Conservation (phyloP, 2,329 filamentous ascomycete genomes). For the Penicillium sp. region DNA sequence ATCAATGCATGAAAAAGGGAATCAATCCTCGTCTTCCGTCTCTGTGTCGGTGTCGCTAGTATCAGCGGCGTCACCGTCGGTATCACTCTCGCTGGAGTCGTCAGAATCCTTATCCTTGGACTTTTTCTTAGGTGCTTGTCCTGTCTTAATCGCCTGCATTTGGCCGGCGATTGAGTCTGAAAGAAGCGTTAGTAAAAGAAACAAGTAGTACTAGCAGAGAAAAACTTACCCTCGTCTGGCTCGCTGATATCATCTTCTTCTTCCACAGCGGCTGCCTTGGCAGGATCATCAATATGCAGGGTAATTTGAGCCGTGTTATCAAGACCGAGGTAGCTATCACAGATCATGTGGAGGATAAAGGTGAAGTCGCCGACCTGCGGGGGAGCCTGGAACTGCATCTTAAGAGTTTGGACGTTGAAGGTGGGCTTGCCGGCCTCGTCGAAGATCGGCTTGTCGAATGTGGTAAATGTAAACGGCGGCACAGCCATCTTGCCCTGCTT, state of each 20-base stretch:
- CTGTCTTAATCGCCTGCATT: conserved; percentile 82
- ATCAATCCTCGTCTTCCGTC: conserved; percentile 72
- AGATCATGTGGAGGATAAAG: conserved; percentile 90
- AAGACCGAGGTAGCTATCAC: conserved; percentile 92
- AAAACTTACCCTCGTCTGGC: conserved; percentile 84
- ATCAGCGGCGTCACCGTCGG: conserved; percentile 61
- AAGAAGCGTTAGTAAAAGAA: conserved; percentile 14
- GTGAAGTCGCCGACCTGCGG: conserved; percentile 90
- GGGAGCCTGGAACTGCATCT: conserved; percentile 94
- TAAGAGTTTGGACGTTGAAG: conserved; percentile 91
- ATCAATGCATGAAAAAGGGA: conserved; percentile 16
- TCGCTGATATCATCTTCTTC: conserved; percentile 96
- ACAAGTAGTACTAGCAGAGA: background rate
- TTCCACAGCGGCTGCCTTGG: conserved; percentile 74
- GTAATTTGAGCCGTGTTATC: conserved; percentile 90
- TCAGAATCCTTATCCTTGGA: conserved; percentile 49
- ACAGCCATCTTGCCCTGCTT: conserved; percentile 96
- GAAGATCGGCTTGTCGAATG: conserved; percentile 86
- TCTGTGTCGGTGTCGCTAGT: conserved; percentile 63
- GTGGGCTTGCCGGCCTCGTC: conserved; percentile 79
- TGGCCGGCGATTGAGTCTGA: conserved; percentile 85
- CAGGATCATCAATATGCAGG: conserved; percentile 82
- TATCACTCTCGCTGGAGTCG: conserved; percentile 65
- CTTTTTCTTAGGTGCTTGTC: conserved; percentile 57
- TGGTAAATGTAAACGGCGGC: conserved; percentile 90